phyloP scores from a whole-genome alignment of 495 filamentous ascomycete species.

The Penicillium robsamsonii region DNA sequence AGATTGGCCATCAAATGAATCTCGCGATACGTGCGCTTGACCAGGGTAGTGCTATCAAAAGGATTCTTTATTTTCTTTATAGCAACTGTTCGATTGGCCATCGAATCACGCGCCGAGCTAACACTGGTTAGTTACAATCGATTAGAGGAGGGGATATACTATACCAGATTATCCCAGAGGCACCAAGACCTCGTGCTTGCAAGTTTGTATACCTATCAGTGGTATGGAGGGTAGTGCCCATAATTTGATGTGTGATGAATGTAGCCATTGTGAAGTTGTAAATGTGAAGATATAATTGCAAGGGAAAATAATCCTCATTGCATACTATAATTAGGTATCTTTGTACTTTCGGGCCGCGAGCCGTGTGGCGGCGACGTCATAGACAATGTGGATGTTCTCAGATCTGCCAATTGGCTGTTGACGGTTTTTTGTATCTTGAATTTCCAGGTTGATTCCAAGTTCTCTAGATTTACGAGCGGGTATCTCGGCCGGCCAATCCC shows the following conservation, averaged over 20 bases:
- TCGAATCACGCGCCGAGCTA: constrained; percentile 12
- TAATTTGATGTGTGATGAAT: constrained; percentile 4
- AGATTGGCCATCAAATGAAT: constrained; percentile 87
- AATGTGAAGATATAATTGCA: neutral
- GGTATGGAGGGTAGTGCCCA: constrained; percentile 1
- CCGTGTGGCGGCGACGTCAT: neutral
- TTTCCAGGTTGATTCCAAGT: neutral
- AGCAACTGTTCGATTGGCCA: constrained; percentile 66
- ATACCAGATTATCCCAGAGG: constrained; percentile 6
- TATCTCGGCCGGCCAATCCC: neutral
- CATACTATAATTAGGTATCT: no score
- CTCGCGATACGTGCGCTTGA: constrained; percentile 88
- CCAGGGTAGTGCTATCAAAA: constrained; percentile 83
- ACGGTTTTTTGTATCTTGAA: no score
- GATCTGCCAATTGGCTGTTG: no score
- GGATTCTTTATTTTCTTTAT: constrained; percentile 98
- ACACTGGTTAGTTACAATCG: neutral
- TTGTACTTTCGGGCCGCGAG: no score
- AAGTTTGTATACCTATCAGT: constrained; percentile 4
- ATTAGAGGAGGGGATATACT: neutral
- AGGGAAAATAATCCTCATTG: no score
- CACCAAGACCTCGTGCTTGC: constrained; percentile 1
- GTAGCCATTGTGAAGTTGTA: neutral
- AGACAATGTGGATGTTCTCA: neutral
- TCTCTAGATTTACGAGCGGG: neutral